Evolutionary conservation across 805 yeast genomes (phyloP), one percentile per base, ranked within the genome.

Genomic region (Pichia gijzeniarum): DNA sequence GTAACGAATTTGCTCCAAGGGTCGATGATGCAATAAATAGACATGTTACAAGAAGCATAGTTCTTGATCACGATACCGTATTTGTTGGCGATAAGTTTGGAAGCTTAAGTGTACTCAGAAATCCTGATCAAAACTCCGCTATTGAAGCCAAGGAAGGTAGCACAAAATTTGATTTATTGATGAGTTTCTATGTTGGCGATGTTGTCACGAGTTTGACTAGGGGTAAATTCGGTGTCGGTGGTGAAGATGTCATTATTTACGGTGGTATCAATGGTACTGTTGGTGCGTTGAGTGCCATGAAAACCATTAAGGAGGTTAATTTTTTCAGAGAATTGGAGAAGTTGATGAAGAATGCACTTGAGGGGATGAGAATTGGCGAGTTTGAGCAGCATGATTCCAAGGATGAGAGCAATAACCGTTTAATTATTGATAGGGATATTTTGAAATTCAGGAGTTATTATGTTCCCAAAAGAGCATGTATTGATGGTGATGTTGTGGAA

Each of bases 401-500:
- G 63, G 19, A 59, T 56, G 38, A 45, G 57, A 12, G 56, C 58
- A 49, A 61, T 71, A 16, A n/a, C 3, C 39, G 36, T 30, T 37
- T 34, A 6, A 46, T 79, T 13, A 69, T 80, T 3, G 91, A 83
- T 0, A 71, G 93, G 46, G 84, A 83, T 50, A 85, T 81, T 47
- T 48, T 76, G 50, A 74, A 74, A 46, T 90, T 73, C 59, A 67
- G 97, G 45, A 74, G 97, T 43, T 84, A 82, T 57, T 88, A 87
- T 60, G 79, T 77, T n/a, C 96, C 97, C 0, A 76, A 73, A 2
- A 82, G 80, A 51, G 74, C 78, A 41, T 80, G 85, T 2, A 72
- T 93, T 35, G 97, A 93, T 64, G 99, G 99, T 9, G 98, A 93
- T 59, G 67, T 86, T 14, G 69, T 91, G 40, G 96, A 88, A 55